Percentiles rank a stretch among this genome's conserved stretches.
Conservation (phyloP, 2,329 filamentous ascomycete species). For the Colletotrichum sp. region DNA sequence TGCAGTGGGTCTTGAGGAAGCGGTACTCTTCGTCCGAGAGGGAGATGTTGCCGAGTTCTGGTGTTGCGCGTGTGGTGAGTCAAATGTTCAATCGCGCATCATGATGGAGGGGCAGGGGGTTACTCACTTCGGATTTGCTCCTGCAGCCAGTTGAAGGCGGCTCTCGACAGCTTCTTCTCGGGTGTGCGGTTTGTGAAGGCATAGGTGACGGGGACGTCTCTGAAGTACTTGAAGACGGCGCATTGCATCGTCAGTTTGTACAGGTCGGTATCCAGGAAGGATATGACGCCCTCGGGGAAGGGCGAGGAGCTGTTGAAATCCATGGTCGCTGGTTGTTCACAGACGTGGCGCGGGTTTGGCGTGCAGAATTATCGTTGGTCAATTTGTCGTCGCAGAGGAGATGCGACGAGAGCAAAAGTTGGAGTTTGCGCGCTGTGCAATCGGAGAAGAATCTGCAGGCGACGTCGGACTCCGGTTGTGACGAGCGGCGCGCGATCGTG, state of each 20-base stretch:
- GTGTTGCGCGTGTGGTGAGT: not conserved
- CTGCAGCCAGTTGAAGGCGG: slow-evolving; percentile 84
- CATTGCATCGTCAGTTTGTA: slow-evolving; percentile 99
- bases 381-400: not conserved
- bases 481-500: slow-evolving; percentile 11
- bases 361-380: not conserved
- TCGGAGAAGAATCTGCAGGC: slow-evolving; percentile 7
- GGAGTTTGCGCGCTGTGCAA: not conserved
- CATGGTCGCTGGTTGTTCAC: slow-evolving; percentile 43
- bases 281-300: slow-evolving; percentile 78
- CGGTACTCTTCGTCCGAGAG: slow-evolving; percentile 80
- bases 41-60: slow-evolving; percentile 82
- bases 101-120: slow-evolving; percentile 8
- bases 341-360: not conserved
- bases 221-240: slow-evolving; percentile 91
- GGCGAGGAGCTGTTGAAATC: slow-evolving; percentile 71
- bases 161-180: slow-evolving; percentile 86
- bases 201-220: slow-evolving; percentile 82
- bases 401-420: not conserved
- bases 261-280: slow-evolving; percentile 81
- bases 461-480: not conserved
- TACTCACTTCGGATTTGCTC: slow-evolving; percentile 76
- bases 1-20: slow-evolving; percentile 80
- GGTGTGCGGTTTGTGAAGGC: slow-evolving; percentile 95
- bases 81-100: not conserved